Evolutionary conservation across 1,139 yeast genomes (phyloP), one percentile per base, ranked within the genome.

Genomic region (Komagataea norvegica): DNA sequence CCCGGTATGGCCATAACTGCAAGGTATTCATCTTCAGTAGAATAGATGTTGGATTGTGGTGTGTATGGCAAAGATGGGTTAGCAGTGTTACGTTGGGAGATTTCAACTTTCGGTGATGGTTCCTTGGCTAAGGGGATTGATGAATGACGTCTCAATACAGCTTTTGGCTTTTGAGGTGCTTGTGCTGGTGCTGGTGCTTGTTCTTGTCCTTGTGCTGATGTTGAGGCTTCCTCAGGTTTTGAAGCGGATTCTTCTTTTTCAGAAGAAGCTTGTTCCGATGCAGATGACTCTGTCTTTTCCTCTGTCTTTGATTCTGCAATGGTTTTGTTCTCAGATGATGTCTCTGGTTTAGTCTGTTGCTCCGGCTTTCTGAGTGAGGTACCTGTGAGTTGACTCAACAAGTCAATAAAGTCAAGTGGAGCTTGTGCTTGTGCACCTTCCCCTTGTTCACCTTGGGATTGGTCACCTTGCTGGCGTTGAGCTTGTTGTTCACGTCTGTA

Each of bases 1-100:
- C 82, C 82, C 6, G 81, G 75, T 13, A 76, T 57, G 5, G 79
- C 68, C 8, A 73, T 55, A 3, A 68, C 68, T 11, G 74, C 65
- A 14, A 63, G 51, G 46, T 72, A 75, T 14, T 62, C 56, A 8
- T 61, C 61, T 5, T 64, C 62, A 28, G 64, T 59, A 40, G 74
- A 77, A 46, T 73, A 74, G 14, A 75, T 67, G 46, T 75, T 77
- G 8, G 74, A 59, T 36, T 73, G 69, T n/a, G 81, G 80, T 6
- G 78, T 65, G 40, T 70, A 72, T 45, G 76, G 76, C 31, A 65
- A 42, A 15, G 60, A 58, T 21, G 62, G 48, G 31, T 64, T 54
- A n/a, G 61, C 58, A 27, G 57, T 47, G 43, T 70, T 72, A 7
- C 74, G 72, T 34, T 66, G 65, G 8, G 76, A 70, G 10, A 70